phyloP scores from a whole-genome alignment of 176 grass and related monocot species.

The Triticum urartu region DNA sequence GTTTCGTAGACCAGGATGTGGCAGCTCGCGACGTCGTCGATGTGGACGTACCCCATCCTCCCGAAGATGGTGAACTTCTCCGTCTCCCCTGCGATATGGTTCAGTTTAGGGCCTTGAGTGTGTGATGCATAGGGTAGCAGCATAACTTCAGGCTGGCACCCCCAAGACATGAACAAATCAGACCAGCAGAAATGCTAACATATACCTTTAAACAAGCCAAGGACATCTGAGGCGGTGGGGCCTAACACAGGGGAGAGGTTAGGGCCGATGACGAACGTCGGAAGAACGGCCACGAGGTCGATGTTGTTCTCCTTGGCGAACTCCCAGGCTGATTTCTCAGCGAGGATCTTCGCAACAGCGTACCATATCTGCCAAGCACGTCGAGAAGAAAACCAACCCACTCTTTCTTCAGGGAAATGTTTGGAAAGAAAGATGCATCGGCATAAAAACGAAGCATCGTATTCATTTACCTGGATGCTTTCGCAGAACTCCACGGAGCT shows the following conservation, averaged over 20 bases:
- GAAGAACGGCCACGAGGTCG: conserved; percentile 74
- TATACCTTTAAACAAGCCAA: conserved; percentile 77
- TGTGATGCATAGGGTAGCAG: background rate
- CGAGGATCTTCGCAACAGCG: conserved; percentile 66
- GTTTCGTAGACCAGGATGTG: conserved; percentile 84
- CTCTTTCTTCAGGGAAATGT: conserved; percentile 11
- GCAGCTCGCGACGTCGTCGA: conserved; percentile 77
- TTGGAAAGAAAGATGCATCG: conserved; percentile 13
- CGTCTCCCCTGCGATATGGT: conserved; percentile 43
- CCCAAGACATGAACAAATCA: background rate
- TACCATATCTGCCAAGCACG: conserved; percentile 56
- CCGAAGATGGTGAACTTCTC: conserved; percentile 72
- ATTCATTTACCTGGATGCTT: conserved; percentile 70
- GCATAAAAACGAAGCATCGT: background rate
- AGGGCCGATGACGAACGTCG: conserved; percentile 72
- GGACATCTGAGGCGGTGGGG: conserved; percentile 55
- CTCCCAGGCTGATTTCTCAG: conserved; percentile 88
- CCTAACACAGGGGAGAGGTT: conserved; percentile 55
- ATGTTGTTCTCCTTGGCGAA: conserved; percentile 82
- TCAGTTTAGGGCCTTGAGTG: background rate
- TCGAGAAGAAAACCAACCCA: background rate
- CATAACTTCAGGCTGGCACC: background rate
- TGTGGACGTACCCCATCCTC: conserved; percentile 92
- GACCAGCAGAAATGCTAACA: background rate
- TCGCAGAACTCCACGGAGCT: conserved; percentile 66